Conservation (phyloP, 2,329 filamentous ascomycete genomes). For the Sporothrix curviconia region DNA sequence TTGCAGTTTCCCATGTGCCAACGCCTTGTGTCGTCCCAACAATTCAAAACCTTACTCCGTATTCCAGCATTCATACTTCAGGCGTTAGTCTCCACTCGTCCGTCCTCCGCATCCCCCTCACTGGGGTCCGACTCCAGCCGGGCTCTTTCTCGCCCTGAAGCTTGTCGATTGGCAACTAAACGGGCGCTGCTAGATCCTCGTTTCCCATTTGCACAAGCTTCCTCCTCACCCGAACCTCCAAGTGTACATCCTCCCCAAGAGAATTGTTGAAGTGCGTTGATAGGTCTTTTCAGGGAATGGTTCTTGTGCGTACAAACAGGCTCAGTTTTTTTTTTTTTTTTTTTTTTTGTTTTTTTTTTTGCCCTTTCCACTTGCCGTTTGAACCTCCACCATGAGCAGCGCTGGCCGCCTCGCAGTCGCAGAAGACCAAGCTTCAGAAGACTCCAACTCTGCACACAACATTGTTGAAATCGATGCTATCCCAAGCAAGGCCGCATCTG, state of each 20-base stretch:
- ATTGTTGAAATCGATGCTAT: neutral
- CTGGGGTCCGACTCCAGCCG: neutral
- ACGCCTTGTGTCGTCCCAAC: too few species aligned
- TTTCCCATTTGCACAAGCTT: neutral
- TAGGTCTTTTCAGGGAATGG: too few species aligned
- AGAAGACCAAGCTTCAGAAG: neutral
- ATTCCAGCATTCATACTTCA: too few species aligned
- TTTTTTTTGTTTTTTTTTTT: neutral
- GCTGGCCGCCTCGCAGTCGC: constrained; percentile 1
- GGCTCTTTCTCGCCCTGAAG: neutral
- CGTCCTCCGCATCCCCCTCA: neutral
- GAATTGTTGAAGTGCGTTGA: too few species aligned
- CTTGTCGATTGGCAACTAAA: constrained; percentile 4
- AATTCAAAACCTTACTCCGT: too few species aligned
- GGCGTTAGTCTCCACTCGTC: neutral
- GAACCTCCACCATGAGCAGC: constrained; percentile 6
- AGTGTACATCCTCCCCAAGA: too few species aligned
- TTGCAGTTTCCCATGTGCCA: neutral
- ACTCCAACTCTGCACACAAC: neutral
- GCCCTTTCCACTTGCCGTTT: neutral
- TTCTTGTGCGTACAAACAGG: too few species aligned
- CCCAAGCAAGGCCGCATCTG: neutral
- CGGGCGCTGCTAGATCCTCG: neutral
- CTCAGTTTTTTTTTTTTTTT: neutral
- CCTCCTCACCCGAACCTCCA: neutral